Percentiles rank a stretch among this genome's conserved stretches.
Conservation (phyloP, 768 basidiomycete species). For the Trametes maxima region DNA sequence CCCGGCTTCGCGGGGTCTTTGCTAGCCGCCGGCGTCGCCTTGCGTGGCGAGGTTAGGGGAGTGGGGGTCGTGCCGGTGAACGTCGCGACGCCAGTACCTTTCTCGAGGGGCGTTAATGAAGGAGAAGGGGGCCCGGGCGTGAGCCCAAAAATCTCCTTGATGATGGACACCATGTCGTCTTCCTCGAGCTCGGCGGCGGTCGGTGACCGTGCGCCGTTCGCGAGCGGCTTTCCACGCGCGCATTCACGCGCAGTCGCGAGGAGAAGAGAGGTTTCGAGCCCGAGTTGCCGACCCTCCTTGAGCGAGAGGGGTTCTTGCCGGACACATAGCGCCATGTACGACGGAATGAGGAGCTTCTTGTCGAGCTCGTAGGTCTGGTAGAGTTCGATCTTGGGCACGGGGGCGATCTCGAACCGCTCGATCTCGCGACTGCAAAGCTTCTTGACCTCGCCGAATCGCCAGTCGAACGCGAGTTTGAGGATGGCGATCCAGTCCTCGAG, state of each 20-base stretch:
- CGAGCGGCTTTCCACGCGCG: slow-evolving; percentile 38
- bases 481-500: slow-evolving; percentile 58
- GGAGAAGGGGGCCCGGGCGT: slow-evolving; percentile 26
- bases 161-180: slow-evolving; percentile 31
- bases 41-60: slow-evolving; percentile 19
- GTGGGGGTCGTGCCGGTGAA: slow-evolving; percentile 16
- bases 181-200: slow-evolving; percentile 31
- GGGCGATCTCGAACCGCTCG: slow-evolving; percentile 43
- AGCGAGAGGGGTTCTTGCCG: slow-evolving; percentile 53
- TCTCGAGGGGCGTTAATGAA: slow-evolving; percentile 25
- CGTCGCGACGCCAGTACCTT: slow-evolving; percentile 16
- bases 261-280: slow-evolving; percentile 54
- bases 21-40: neutral
- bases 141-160: slow-evolving; percentile 38
- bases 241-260: slow-evolving; percentile 58
- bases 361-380: slow-evolving; percentile 59
- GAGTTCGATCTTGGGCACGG: slow-evolving; percentile 55
- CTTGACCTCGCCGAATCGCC: slow-evolving; percentile 56
- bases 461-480: slow-evolving; percentile 53
- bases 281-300: slow-evolving; percentile 58
- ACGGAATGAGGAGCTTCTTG: slow-evolving; percentile 47
- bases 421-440: slow-evolving; percentile 57
- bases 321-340: slow-evolving; percentile 54
- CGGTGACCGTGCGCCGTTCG: slow-evolving; percentile 33
- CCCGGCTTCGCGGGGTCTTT: neutral